Percentiles rank a stretch among this genome's conserved stretches.
Conservation (phyloP, 2,329 filamentous ascomycete species). For the Sporothrix dimorphospora region DNA sequence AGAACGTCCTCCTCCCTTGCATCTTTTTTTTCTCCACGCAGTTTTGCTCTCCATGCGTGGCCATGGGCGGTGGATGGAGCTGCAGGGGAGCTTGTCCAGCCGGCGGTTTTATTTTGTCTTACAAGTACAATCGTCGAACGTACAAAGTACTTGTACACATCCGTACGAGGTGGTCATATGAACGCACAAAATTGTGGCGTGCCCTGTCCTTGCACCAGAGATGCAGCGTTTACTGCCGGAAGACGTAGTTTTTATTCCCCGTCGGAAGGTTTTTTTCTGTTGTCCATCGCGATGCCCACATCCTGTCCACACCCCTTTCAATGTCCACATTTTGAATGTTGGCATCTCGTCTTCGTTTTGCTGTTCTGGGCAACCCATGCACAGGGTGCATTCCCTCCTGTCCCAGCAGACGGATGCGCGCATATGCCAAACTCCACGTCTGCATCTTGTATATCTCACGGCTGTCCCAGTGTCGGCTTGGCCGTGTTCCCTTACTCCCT, state of each 20-base stretch:
- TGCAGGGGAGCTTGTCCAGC: not conserved
- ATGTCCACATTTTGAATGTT: not conserved
- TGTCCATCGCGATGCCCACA: not conserved
- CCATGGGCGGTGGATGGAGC: not conserved
- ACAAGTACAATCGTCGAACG: slow-evolving; percentile 3
- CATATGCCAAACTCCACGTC: not conserved
- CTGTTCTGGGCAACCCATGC: not conserved
- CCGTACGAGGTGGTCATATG: not conserved
- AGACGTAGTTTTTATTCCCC: slow-evolving; percentile 1
- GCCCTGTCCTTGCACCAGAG: not conserved
- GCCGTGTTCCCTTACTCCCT: not conserved
- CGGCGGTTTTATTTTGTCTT: slow-evolving; percentile 20
- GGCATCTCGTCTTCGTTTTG: not conserved
- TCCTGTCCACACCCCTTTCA: not conserved
- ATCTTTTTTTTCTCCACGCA: not conserved
- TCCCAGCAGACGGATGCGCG: slow-evolving; percentile 1
- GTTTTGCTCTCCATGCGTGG: not conserved
- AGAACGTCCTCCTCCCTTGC: slow-evolving; percentile 12
- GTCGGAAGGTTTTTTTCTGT: not conserved
- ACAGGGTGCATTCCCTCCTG: not conserved
- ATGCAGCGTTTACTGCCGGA: not conserved
- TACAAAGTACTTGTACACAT: not conserved
- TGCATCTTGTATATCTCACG: not conserved
- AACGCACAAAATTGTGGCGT: not conserved
- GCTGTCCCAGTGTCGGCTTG: slow-evolving; percentile 13